Percentiles rank a stretch among this genome's conserved stretches.
Evolutionary conservation across 2,329 filamentous ascomycete species (phyloP).

Genomic region (Calonectria henricotiae): DNA sequence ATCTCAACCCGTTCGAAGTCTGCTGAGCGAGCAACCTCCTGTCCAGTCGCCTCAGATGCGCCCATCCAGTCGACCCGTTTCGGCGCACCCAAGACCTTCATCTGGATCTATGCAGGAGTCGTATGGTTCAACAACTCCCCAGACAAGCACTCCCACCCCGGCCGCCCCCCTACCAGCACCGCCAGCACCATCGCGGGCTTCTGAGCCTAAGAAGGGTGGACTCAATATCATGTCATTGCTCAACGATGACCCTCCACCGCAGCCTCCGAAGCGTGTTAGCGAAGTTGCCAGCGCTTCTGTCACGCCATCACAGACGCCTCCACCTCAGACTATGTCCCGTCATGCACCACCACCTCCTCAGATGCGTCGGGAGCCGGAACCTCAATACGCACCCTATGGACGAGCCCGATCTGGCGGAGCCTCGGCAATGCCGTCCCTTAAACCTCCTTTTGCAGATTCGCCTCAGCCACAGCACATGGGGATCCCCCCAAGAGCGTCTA

Average conservation of each 20-base stretch:
- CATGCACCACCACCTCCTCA: conserved; percentile 61
- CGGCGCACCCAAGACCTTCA: conserved; percentile 57
- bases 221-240: conserved; percentile 77
- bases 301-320: conserved; percentile 68
- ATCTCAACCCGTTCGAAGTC: conserved; percentile 59
- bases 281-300: conserved; percentile 63
- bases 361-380: conserved; percentile 67
- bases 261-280: conserved; percentile 68
- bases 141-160: conserved; percentile 53
- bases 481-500: conserved; percentile 61
- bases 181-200: conserved; percentile 60
- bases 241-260: conserved; percentile 71
- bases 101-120: conserved; percentile 54
- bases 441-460: conserved; percentile 69
- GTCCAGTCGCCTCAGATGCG: conserved; percentile 60
- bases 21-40: conserved; percentile 61
- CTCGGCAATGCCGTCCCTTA: conserved; percentile 71
- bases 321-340: conserved; percentile 65
- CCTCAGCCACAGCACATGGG: conserved; percentile 67
- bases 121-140: conserved; percentile 53
- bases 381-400: conserved; percentile 66
- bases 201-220: conserved; percentile 73
- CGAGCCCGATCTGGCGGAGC: conserved; percentile 56
- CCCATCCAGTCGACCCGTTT: conserved; percentile 59
- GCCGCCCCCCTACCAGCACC: conserved; percentile 58